Base-by-base conservation (phyloP, 306 rosid genomes). In the Cicer pinnatifidum region DNA sequence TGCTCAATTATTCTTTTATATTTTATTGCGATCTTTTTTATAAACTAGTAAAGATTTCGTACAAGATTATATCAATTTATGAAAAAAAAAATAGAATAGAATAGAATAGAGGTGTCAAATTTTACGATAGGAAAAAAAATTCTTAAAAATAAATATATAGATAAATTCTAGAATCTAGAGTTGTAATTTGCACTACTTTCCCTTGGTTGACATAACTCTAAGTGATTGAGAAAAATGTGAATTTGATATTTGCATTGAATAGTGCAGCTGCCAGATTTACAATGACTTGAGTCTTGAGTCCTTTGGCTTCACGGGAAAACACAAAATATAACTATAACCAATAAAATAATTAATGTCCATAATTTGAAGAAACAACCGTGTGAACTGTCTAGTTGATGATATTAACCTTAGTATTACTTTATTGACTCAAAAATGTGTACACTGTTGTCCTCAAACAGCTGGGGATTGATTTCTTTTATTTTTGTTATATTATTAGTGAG, bases 371-470 rank as follows among this genome's bases (percentile, higher is more conserved):
- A 66, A 6, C 40, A 79, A 77, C 56, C 75, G 80, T 72, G 87
- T 80, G 74, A 73, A 82, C 57, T 63, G 76, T 74, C 51, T 54
- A 17, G 8, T 82, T 52, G 60, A 52, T 54, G 5, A 63, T 79
- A 71, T 82, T 71, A 82, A 84, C 83, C 73, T 82, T 28, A 28
- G 35, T 28, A 28, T 28, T 76, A 79, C 84, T 71, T 45, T 80
- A 33, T 52, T 67, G 68, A 74, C 76, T 19, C 39, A 52, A 60
- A 47, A 69, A 28, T 44, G 78, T 59, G 45, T n/a, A 15, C 72
- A 74, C 51, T 73, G 81, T 78, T 82, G 80, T 68, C 72, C 82
- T 82, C 82, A 76, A 72, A 72, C 88, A 87, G 86, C 80, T 83
- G 85, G 63, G 60, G 23, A 60, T 52, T 60, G 57, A 28, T 8